Evolutionary conservation across 352 stramenopile genomes (phyloP), one percentile per base, ranked within the genome.

Genomic region (Phytophthora sansomeana): DNA sequence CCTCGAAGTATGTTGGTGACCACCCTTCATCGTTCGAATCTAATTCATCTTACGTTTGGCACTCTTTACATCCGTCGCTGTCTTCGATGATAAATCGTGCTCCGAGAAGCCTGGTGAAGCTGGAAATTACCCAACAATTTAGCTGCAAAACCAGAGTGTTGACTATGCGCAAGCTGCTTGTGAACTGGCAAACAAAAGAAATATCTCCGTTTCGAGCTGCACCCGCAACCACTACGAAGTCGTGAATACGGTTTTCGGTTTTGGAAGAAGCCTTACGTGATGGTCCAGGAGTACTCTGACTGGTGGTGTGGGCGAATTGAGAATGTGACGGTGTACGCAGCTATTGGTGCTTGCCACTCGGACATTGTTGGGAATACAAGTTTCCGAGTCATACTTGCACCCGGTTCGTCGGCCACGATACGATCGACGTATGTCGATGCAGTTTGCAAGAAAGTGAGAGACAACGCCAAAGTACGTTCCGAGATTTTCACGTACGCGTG

Each of bases 361-460:
- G 48, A 49, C 33, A 13, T 7, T 24, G 56, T 56, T 41, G 56
- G 35, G 21, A 24, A 24, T 16, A 63, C 56, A 14, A 63, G 56
- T n/a, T 63, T 56, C n/a, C 26, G 33, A 41, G 56, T 16, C 7
- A 63, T 14, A 6, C 10, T 63, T 5, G 5, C 11, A 28, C 30
- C 56, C 1, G 33, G 41, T n/a, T 24, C 14, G 1, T 42, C 44
- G 36, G 56, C 35, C 28, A 42, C 46, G 9, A 57, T 64, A 43
- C 32, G n/a, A n/a, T n/a, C n/a, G n/a, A 42, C 16, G 8, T 64
- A 51, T 44, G 17, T 11, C 1, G 56, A 64, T 29, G 11, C 24
- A 17, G 32, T 3, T 4, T 64, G 56, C 19, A 39, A 41, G 14
- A 51, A 6, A 4, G 30, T 48, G 7, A 16, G 29, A 29, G 36